Evolutionary conservation across 208 protist genomes (phyloP), one percentile per base, ranked within the genome.

Genomic region (Phytomonas francai): DNA sequence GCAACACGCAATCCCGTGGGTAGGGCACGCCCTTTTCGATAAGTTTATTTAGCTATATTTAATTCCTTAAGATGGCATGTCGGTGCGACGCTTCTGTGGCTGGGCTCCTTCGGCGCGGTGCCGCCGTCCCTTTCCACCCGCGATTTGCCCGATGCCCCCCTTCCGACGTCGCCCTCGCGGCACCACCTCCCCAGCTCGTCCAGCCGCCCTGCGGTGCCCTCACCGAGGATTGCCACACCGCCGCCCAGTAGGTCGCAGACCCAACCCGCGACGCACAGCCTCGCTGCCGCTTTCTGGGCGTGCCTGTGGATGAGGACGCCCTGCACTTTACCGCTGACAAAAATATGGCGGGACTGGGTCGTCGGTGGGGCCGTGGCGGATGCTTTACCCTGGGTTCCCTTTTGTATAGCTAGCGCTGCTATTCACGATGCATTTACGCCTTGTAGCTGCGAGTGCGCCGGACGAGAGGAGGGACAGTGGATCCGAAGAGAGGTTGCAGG

Each of bases 261-360:
- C 77, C 81, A 96, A 27, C 90, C 92, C 11, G 79, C 80, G n/a
- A 97, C 64, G 0, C 82, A 75, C 0, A 83, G 71, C 59, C 79
- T 67, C 30, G 34, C 6, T 5, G 85, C 89, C 6, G 70, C 64
- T 6, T 65, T 65, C 30, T 80, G 67, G 8, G 92, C 91, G 79
- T 96, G 74, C 63, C 95, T 96, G 68, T 90, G 80, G 39, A 87
- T 96, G 67, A 92, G 95, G 2, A 97, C 92, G 31, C 92, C 90
- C 71, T 97, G 92, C 34, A 97, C 92, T 19, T 79, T 76, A 22
- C 92, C 92, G 36, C 65, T 70, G 19, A 97, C 87, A 33, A 89
- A 73, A 19, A 94, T 77, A 70, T 86, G 85, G 16, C 74, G 80
- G 3, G 19, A 16, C 3, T 34, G 57, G 11, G 57, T 34, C 22